These are phyloP conservation scores for Hyphodiscus sp. DNA, from an alignment of 2,329 filamentous ascomycete genomes.

Conservation along the genomic window DNA sequence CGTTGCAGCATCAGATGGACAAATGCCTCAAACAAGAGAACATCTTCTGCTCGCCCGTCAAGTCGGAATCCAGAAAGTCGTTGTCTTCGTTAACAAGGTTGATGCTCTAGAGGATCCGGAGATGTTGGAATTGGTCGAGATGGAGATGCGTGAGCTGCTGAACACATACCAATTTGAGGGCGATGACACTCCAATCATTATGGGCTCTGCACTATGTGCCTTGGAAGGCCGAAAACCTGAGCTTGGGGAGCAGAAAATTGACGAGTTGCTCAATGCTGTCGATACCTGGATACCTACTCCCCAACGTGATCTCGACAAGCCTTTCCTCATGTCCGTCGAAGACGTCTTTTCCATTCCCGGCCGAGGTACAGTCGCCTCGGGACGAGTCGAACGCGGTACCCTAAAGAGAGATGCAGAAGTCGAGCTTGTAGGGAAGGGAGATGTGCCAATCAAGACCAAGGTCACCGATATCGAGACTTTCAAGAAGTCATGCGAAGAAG, in stretches of 20 bases:
- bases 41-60: conserved; percentile 96
- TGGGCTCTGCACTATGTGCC: conserved; percentile 94
- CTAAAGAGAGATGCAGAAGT: conserved; percentile 93
- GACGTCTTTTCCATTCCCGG: conserved; percentile 86
- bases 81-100: conserved; percentile 99
- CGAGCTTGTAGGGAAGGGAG: conserved; percentile 85
- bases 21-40: conserved; percentile 99
- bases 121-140: conserved; percentile 99
- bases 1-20: conserved; percentile 94
- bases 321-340: conserved; percentile 98
- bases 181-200: conserved; percentile 93
- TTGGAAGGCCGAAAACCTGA: conserved; percentile 81
- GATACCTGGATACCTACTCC: conserved; percentile 97
- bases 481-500: conserved; percentile 98
- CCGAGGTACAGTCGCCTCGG: conserved; percentile 93
- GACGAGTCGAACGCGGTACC: conserved; percentile 91
- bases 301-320: conserved; percentile 89
- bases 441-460: conserved; percentile 88
- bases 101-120: conserved; percentile 96
- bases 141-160: conserved; percentile 99
- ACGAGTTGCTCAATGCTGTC: conserved; percentile 83
- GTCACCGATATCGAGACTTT: conserved; percentile 99
- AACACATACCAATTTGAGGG: conserved; percentile 93
- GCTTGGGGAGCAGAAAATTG: conserved; percentile 81
- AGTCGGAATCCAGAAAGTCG: conserved; percentile 95